A percentile compares a stretch with the other conserved stretches of the same genome.
Evolutionary conservation across 345 rosid species (phyloP).

Genomic region (Bruguiera parviflora): DNA sequence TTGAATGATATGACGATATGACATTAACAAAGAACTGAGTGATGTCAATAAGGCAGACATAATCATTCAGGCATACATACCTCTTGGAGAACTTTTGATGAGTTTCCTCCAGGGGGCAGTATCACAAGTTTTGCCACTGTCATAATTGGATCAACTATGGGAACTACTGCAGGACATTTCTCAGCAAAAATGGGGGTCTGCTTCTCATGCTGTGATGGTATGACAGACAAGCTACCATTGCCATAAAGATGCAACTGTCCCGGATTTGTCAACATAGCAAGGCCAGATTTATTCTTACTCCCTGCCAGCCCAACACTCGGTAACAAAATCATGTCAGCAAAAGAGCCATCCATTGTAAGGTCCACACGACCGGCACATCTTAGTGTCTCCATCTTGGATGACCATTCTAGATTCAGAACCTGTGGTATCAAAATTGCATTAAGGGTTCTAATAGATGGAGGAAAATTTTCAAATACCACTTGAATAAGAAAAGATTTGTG

Average conservation of each 20-base stretch:
- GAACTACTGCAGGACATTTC: conserved; percentile 54
- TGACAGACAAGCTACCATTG: conserved; percentile 47
- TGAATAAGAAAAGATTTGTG: neutral
- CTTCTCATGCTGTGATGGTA: conserved; percentile 46
- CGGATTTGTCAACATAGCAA: conserved; percentile 64
- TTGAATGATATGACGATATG: neutral
- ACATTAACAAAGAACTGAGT: conserved; percentile 12
- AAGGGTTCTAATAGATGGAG: neutral
- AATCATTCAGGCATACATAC: conserved; percentile 31
- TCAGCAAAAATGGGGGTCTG: conserved; percentile 40
- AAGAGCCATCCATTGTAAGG: conserved; percentile 67
- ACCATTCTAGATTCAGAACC: conserved; percentile 73
- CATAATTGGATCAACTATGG: conserved; percentile 56
- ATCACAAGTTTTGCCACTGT: conserved; percentile 46
- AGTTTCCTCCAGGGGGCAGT: conserved; percentile 35
- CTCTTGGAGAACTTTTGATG: conserved; percentile 50
- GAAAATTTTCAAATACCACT: conserved; percentile 8
- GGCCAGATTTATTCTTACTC: conserved; percentile 33
- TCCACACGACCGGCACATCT: conserved; percentile 62
- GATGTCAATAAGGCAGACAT: neutral
- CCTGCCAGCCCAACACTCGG: conserved; percentile 40
- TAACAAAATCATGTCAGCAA: conserved; percentile 76
- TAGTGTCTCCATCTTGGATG: conserved; percentile 57
- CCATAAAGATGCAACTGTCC: conserved; percentile 71
- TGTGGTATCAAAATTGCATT: conserved; percentile 27